Conservation (phyloP, 257 asterid genomes). For the Salvia splendens region DNA sequence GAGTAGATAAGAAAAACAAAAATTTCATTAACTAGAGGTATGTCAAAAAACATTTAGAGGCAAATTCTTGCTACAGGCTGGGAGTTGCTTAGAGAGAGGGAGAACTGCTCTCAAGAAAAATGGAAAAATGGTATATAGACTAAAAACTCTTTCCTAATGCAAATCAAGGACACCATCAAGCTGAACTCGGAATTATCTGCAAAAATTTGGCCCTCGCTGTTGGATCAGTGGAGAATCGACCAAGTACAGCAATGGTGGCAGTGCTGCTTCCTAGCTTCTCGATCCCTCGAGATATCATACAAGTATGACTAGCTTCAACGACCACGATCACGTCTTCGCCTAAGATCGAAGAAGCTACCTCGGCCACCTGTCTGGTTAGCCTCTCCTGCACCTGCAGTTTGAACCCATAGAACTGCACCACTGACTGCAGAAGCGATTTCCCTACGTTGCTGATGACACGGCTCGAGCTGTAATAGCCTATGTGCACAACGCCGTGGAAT, state of each 20-base stretch:
- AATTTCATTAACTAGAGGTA: too few species aligned
- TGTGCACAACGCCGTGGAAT: constrained; percentile 83
- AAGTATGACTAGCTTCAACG: constrained; percentile 87
- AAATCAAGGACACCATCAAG: neutral
- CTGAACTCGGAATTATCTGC: constrained; percentile 68
- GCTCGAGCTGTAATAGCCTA: constrained; percentile 62
- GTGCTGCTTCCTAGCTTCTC: constrained; percentile 92
- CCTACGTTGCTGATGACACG: constrained; percentile 35
- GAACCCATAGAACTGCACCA: constrained; percentile 83
- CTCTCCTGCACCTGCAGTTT: constrained; percentile 98
- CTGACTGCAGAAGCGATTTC: constrained; percentile 63
- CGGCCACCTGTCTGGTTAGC: constrained; percentile 91
- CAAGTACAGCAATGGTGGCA: constrained; percentile 81
- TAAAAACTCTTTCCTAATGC: constrained; percentile 7
- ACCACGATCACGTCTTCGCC: constrained; percentile 90
- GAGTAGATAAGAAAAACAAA: too few species aligned
- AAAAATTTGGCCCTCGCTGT: constrained; percentile 65
- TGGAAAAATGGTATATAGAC: neutral
- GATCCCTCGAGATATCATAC: constrained; percentile 91
- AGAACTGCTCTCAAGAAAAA: neutral
- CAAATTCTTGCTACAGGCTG: constrained; percentile 4
- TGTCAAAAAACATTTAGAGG: too few species aligned
- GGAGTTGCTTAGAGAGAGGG: neutral
- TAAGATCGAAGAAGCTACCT: constrained; percentile 59
- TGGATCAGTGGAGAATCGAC: constrained; percentile 73